phyloP scores from a whole-genome alignment of 257 asterid genomes.

The Solanum dulcamara region DNA sequence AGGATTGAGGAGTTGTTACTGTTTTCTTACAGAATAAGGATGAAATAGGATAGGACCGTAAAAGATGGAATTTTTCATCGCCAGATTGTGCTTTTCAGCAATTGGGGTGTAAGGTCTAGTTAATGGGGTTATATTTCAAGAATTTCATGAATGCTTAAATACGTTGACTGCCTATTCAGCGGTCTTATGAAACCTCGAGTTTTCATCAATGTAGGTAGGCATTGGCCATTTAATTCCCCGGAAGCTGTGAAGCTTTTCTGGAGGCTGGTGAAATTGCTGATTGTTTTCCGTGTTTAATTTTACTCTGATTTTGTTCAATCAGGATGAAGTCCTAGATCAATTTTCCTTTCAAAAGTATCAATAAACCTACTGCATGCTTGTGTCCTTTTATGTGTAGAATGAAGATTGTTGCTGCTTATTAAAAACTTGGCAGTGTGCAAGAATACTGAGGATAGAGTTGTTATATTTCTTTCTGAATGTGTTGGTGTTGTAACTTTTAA shows the following conservation, averaged over 20 bases:
- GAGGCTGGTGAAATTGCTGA: neutral
- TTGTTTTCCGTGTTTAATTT: neutral
- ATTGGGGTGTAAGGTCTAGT: neutral
- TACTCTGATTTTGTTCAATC: neutral
- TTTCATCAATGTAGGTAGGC: neutral
- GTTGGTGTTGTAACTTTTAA: neutral
- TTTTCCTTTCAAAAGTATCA: neutral
- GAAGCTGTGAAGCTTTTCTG: neutral
- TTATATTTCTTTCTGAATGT: neutral
- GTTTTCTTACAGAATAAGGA: neutral
- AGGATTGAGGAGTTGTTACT: neutral
- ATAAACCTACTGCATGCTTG: neutral
- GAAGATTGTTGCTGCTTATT: neutral
- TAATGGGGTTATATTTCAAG: neutral
- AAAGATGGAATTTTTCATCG: neutral
- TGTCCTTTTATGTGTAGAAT: neutral
- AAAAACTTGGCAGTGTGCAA: neutral
- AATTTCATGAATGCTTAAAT: neutral
- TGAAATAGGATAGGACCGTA: neutral
- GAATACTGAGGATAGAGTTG: neutral
- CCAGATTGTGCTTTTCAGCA: neutral
- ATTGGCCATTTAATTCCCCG: neutral
- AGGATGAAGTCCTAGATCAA: neutral
- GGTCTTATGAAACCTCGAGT: neutral
- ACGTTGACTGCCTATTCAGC: neutral